A percentile compares a stretch with the other conserved stretches of the same genome.
These are phyloP conservation scores for Globisporangium takayamanum DNA, from an alignment of 352 stramenopile species.

Conservation along the genomic window DNA sequence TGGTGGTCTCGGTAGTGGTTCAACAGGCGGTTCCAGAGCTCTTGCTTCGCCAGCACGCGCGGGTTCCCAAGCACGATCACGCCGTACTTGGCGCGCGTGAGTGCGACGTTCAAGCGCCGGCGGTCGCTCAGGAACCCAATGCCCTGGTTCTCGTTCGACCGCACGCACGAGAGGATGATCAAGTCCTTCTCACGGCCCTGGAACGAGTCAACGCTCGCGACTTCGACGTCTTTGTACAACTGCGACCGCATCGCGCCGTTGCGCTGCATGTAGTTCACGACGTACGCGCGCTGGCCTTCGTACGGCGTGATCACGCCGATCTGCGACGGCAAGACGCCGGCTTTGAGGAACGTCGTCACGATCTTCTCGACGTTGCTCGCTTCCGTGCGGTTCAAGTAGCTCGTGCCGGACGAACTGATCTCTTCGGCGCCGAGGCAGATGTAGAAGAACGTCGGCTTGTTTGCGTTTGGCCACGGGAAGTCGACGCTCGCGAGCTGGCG, in stretches of 20 bases:
- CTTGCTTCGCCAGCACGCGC: conserved; percentile 95
- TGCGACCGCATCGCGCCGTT: conserved; percentile 91
- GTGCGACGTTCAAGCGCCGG: conserved; percentile 97
- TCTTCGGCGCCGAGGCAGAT: conserved; percentile 95
- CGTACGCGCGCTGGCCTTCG: conserved; percentile 97
- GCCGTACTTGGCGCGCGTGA: conserved; percentile 98
- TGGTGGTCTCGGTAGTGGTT: conserved; percentile 97
- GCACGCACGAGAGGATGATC: conserved; percentile 97
- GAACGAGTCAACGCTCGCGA: conserved; percentile 98
- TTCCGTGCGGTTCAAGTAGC: conserved; percentile 98
- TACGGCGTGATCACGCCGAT: conserved; percentile 98
- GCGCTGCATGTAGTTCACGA: conserved; percentile 97
- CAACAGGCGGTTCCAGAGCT: conserved; percentile 95
- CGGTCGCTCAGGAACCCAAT: conserved; percentile 99
- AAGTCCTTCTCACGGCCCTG: conserved; percentile 99
- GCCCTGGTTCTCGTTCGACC: conserved; percentile 98
- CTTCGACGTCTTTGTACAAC: conserved; percentile 98
- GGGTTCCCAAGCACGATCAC: conserved; percentile 98
- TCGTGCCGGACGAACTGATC: conserved; percentile 96
- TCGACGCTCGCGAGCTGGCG: conserved; percentile 83
- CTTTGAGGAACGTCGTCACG: conserved; percentile 95
- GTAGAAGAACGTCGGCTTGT: conserved; percentile 98
- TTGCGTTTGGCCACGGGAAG: conserved; percentile 96
- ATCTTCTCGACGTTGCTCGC: conserved; percentile 98
- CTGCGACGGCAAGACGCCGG: conserved; percentile 85